Base-by-base conservation (phyloP, 2,329 filamentous ascomycete genomes). In the Pseudogymnoascus sp. region DNA sequence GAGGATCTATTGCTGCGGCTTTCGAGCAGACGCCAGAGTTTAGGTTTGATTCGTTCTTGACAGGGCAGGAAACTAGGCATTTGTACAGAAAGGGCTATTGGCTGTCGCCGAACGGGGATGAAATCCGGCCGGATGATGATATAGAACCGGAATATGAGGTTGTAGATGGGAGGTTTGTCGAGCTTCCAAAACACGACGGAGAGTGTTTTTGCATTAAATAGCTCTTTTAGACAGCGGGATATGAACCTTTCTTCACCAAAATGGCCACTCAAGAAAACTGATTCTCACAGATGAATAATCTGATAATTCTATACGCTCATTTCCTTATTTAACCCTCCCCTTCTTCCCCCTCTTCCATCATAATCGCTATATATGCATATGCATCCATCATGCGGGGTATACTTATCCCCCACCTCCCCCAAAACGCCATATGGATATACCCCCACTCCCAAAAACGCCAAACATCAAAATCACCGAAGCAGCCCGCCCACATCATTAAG, bases 291-390 rank as follows among this genome's bases (percentile, higher is more conserved):
- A 29, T 29, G 6, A 29, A 29, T 29, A 29, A 1, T 29, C 26
- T 29, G 13, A 19, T 50, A 53, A 6, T 53, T 53, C 47, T 35
- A 35, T 35, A 24, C 50, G 10, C n/a, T n/a, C 7, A 56, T 33
- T 14, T 56, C 19, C 16, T 8, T 56, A 56, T 56, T 21, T 50
- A 50, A 19, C n/a, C 26, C 6, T 19, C 14, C 8, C 8, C 26
- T 19, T 8, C 29, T 33, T 33, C 6, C 11, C 7, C 50, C 6
- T 16, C 50, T 21, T 56, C 29, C 50, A 14, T 56, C 26, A 56
- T 56, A 33, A 56, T 56, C 50, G 50, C 50, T 56, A 33, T 21
- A 33, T 33, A 56, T 56, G 50, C 50, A 33, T 33, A 56, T 56
- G 50, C 50, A 56, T 56, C 50, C 50, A 56, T 33, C 44, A 56